Percentiles rank a stretch among this genome's conserved stretches.
Conservation (phyloP, 805 yeast species). For the Metschnikowia drakensbergensis region DNA sequence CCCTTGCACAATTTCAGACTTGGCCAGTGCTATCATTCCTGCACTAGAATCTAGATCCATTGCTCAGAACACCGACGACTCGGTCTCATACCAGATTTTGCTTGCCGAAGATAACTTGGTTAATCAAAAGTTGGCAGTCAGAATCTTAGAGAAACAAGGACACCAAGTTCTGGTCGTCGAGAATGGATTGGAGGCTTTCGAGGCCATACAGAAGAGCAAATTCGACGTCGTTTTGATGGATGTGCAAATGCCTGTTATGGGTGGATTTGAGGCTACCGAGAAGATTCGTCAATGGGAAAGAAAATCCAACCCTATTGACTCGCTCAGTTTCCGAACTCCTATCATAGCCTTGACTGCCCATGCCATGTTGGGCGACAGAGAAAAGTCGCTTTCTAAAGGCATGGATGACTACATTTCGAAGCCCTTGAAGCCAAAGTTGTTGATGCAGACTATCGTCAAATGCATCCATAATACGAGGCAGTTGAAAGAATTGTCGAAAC, state of each 20-base stretch:
- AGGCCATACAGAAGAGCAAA: conserved; percentile 61
- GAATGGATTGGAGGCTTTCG: conserved; percentile 79
- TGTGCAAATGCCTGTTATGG: conserved; percentile 95
- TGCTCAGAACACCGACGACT: conserved; percentile 75
- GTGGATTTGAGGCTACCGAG: conserved; percentile 89
- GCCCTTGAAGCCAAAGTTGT: conserved; percentile 77
- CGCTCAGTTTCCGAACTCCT: conserved; percentile 72
- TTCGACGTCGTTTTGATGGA: conserved; percentile 88
- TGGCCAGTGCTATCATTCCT: conserved; percentile 79
- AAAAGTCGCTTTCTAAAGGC: conserved; percentile 78
- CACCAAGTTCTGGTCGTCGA: conserved; percentile 82
- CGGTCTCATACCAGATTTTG: conserved; percentile 66
- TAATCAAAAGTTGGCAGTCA: conserved; percentile 81
- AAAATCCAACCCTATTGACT: conserved; percentile 67
- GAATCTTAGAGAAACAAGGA: conserved; percentile 81
- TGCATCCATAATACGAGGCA: conserved; percentile 71
- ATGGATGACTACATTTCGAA: conserved; percentile 91
- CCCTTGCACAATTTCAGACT: conserved; percentile 76
- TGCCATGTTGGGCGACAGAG: conserved; percentile 92
- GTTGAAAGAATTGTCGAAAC: conserved; percentile 52
- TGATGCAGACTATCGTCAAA: conserved; percentile 81
- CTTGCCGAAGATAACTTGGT: conserved; percentile 86
- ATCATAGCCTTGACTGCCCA: conserved; percentile 89
- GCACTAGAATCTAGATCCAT: conserved; percentile 81
- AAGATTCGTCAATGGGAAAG: conserved; percentile 85